A percentile compares a stretch with the other conserved stretches of the same genome.
Evolutionary conservation across 257 asterid genomes (phyloP).

Genomic region (Solanum lignicaule): DNA sequence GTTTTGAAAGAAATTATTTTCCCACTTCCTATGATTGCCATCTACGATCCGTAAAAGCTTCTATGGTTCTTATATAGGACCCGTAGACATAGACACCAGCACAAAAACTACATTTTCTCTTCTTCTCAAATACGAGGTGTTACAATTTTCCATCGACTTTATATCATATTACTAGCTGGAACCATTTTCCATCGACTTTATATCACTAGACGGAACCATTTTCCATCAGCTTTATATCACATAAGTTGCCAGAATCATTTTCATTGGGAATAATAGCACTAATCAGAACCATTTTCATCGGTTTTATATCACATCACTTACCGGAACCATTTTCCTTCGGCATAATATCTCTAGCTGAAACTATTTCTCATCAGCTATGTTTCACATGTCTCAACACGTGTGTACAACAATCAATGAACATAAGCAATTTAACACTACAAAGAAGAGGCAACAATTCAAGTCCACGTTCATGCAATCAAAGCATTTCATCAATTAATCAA

Average conservation of each 20-base stretch:
- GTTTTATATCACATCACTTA: too few relatives aligned
- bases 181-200: neutral
- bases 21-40: too few relatives aligned
- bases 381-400: neutral
- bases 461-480: neutral
- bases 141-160: neutral
- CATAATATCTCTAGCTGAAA: neutral
- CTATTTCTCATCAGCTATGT: neutral
- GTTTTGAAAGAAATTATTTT: too few relatives aligned
- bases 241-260: neutral
- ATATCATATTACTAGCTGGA: too few relatives aligned
- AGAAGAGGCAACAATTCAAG: neutral
- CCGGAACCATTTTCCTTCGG: neutral
- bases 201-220: neutral
- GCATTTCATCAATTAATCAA: neutral
- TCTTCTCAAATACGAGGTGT: too few relatives aligned
- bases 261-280: neutral
- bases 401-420: neutral
- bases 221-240: neutral
- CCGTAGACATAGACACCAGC: too few relatives aligned
- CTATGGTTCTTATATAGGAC: too few relatives aligned
- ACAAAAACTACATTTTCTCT: too few relatives aligned
- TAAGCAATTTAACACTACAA: neutral
- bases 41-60: too few relatives aligned
- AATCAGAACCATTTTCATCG: too few relatives aligned